These are phyloP conservation scores for Chrysoporthe deuterocubensis DNA, from an alignment of 2,329 filamentous ascomycete species.

Conservation along the genomic window DNA sequence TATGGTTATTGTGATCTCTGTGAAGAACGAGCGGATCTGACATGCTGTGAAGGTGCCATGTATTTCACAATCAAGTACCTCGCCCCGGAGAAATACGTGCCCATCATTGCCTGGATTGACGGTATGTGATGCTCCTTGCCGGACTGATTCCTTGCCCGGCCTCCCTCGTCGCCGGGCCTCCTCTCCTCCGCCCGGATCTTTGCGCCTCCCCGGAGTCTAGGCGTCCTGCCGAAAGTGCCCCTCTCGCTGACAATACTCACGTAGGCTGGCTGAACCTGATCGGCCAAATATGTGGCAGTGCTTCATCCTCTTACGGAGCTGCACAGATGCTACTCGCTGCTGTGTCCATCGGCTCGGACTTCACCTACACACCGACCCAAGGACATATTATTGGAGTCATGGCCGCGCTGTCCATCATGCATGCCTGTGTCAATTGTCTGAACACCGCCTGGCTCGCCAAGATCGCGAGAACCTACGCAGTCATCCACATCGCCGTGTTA, in stretches of 20 bases:
- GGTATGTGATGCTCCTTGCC: conserved; percentile 29
- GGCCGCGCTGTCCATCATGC: conserved; percentile 54
- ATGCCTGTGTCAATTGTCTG: conserved; percentile 55
- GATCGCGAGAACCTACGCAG: conserved; percentile 58
- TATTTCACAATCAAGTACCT: conserved; percentile 62
- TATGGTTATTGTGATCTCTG: background rate
- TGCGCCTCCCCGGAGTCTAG: background rate
- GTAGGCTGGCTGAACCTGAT: conserved; percentile 53
- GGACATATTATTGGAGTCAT: conserved; percentile 55
- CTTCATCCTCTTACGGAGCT: conserved; percentile 58
- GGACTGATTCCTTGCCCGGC: background rate
- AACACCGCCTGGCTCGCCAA: conserved; percentile 61
- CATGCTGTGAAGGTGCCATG: conserved; percentile 40
- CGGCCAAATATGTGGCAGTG: conserved; percentile 55
- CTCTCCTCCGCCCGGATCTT: background rate
- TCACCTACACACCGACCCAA: conserved; percentile 48
- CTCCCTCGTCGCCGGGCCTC: background rate
- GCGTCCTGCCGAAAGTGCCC: background rate
- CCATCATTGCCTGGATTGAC: conserved; percentile 53
- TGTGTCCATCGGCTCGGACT: conserved; percentile 51
- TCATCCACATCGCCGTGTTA: conserved; percentile 56
- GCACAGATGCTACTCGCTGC: conserved; percentile 58
- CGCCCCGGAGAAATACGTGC: conserved; percentile 50
- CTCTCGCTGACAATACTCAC: conserved; percentile 10
- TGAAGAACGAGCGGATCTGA: conserved; percentile 2